A percentile compares a stretch with the other conserved stretches of the same genome.
phyloP scores from a whole-genome alignment of 768 basidiomycete species.

The Cystobasidium onofrii region DNA sequence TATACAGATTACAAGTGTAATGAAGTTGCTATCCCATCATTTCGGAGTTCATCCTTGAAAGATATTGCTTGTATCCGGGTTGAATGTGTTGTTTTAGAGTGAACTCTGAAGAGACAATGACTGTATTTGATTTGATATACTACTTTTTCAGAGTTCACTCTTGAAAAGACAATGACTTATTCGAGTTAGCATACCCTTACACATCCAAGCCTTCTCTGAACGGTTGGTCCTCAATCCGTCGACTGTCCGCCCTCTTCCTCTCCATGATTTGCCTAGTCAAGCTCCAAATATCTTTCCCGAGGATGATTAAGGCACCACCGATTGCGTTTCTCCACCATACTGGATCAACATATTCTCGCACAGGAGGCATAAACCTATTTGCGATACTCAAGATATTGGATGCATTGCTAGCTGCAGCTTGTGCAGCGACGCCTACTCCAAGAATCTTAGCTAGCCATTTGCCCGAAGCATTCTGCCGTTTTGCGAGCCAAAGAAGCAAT shows the following conservation, averaged over 20 bases:
- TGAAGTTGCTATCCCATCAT: no score
- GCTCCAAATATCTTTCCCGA: constrained; percentile 34
- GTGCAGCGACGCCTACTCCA: constrained; percentile 30
- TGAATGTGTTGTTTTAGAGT: no score
- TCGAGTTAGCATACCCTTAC: neutral
- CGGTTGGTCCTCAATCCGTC: constrained; percentile 10
- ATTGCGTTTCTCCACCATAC: constrained; percentile 42
- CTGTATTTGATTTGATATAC: no score
- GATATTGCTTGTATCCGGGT: no score
- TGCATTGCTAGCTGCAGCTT: neutral
- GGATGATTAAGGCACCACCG: constrained; percentile 38
- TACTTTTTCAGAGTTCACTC: no score
- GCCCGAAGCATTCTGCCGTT: neutral
- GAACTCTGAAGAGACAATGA: no score
- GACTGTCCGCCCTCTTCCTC: constrained; percentile 26
- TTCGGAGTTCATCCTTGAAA: no score
- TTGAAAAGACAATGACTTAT: no score
- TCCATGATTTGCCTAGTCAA: constrained; percentile 30
- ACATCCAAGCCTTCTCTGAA: constrained; percentile 24
- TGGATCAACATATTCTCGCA: constrained; percentile 37
- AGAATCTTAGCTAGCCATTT: constrained; percentile 21
- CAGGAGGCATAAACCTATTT: constrained; percentile 1
- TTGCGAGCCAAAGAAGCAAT: constrained; percentile 35
- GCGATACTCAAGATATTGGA: neutral
- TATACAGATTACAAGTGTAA: no score